These are phyloP conservation scores for Epichloe brachyelytri DNA, from an alignment of 2,329 filamentous ascomycete genomes.

Conservation along the genomic window DNA sequence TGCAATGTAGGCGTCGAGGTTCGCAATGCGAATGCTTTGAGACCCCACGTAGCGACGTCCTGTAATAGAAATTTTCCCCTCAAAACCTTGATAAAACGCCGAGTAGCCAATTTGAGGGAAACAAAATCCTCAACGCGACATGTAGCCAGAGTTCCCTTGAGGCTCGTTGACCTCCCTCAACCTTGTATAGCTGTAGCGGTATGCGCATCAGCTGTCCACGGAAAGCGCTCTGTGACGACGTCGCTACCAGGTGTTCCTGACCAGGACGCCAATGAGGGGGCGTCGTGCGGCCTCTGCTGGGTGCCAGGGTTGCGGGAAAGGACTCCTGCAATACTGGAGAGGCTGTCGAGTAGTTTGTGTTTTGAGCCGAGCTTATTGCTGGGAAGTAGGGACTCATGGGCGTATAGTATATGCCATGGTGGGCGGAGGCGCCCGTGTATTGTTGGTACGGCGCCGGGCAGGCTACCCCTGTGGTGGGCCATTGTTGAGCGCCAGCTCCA, in stretches of 20 bases:
- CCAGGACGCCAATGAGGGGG: slow-evolving; percentile 32
- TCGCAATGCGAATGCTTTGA: neutral
- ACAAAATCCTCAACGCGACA: no score
- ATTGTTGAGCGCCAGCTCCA: neutral
- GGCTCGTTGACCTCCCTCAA: slow-evolving; percentile 7
- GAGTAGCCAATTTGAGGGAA: neutral
- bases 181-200: slow-evolving; percentile 35
- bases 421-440: slow-evolving; percentile 25
- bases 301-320: neutral
- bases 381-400: slow-evolving; percentile 8
- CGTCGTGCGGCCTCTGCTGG: slow-evolving; percentile 21
- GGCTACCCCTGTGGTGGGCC: neutral
- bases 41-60: neutral
- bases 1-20: neutral
- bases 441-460: slow-evolving; percentile 12
- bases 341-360: slow-evolving; percentile 5
- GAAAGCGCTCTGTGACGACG: slow-evolving; percentile 30
- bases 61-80: neutral
- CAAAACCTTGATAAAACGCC: neutral
- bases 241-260: slow-evolving; percentile 34
- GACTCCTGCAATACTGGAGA: slow-evolving; percentile 8
- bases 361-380: slow-evolving; percentile 8
- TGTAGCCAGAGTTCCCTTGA: neutral
- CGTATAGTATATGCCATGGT: slow-evolving; percentile 26
- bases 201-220: slow-evolving; percentile 34